Evolutionary conservation across 345 rosid genomes (phyloP), one percentile per base, ranked within the genome.

Genomic region (Kernera saxatilis): DNA sequence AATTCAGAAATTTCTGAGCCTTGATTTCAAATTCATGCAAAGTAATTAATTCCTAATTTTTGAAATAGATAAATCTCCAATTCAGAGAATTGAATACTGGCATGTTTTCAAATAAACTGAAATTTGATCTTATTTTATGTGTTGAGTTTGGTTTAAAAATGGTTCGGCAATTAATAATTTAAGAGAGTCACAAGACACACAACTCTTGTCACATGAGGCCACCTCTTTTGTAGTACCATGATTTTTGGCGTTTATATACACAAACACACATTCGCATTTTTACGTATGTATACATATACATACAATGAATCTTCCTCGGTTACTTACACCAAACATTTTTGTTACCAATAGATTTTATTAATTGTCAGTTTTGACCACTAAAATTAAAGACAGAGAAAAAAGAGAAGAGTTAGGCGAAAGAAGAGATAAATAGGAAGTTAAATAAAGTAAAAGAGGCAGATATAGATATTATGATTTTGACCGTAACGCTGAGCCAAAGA

Each of bases 401-500:
- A 25, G 57, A 57, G 39, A 69, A 13, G 23, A 37, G 68, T 49
- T 60, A 27, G 60, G 74, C 49, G 12, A 14, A 39, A 50, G 17
- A 70, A 18, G 32, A 49, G 50, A 61, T n/a, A 54, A 73, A 54
- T 2, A 18, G 4, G 19, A 56, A 3, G 33, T 55, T 55, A 45
- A 26, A 67, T 27, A 41, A 70, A 40, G 51, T 60, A 37, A 51
- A 62, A 62, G 13, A 70, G 37, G 27, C 48, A 72, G 48, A 71
- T 62, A 56, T 64, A 46, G 66, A 60, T 19, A 14, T 43, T 1
- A 69, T 61, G 70, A 75, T 36, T 69, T 75, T 69, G 79, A 75
- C 75, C 75, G 71, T 69, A 33, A 37, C 11, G 54, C 69, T 60
- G 68, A 67, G 15, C 69, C 41, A 67, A 56, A 67, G 69, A 75